Conservation (phyloP, 2,329 filamentous ascomycete species). For the Incumbomyces delicatus region DNA sequence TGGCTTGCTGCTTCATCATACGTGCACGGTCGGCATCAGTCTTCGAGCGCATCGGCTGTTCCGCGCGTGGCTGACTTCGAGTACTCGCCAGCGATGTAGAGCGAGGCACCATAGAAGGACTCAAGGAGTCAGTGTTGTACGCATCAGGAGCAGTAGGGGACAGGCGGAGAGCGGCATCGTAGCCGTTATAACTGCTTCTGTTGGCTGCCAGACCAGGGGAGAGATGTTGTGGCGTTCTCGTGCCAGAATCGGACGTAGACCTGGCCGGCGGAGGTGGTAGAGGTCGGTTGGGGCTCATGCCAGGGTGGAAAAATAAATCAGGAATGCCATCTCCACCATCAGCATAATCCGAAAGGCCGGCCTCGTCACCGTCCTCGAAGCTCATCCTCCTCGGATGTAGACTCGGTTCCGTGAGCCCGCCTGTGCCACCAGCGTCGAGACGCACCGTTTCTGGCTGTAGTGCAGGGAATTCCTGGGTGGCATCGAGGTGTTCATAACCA, state of each 20-base stretch:
- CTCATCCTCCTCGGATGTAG: slow-evolving; percentile 59
- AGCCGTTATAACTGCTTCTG: slow-evolving; percentile 40
- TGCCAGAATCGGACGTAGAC: slow-evolving; percentile 27
- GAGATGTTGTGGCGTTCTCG: slow-evolving; percentile 38
- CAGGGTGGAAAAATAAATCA: slow-evolving; percentile 90
- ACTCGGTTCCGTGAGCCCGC: slow-evolving; percentile 69
- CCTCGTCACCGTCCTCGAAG: slow-evolving; percentile 88
- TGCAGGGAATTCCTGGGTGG: slow-evolving; percentile 48
- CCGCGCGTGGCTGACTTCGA: slow-evolving; percentile 66
- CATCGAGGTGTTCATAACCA: slow-evolving; percentile 32
- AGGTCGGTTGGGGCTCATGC: slow-evolving; percentile 52
- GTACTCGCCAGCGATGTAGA: slow-evolving; percentile 78
- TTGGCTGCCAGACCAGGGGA: slow-evolving; percentile 51
- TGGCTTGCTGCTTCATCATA: slow-evolving; percentile 42
- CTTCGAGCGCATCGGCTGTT: slow-evolving; percentile 79
- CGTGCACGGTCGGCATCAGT: slow-evolving; percentile 71
- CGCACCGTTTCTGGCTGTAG: slow-evolving; percentile 49
- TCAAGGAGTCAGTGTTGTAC: slow-evolving; percentile 38
- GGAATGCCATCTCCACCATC: slow-evolving; percentile 69
- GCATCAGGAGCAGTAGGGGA: slow-evolving; percentile 40
- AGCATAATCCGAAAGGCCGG: slow-evolving; percentile 46
- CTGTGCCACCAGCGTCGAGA: slow-evolving; percentile 83
- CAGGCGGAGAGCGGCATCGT: slow-evolving; percentile 29
- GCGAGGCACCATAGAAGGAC: slow-evolving; percentile 47
- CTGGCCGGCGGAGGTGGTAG: slow-evolving; percentile 50